phyloP scores from a whole-genome alignment of 768 basidiomycete genomes.

The Dioszegia aurantiaca region DNA sequence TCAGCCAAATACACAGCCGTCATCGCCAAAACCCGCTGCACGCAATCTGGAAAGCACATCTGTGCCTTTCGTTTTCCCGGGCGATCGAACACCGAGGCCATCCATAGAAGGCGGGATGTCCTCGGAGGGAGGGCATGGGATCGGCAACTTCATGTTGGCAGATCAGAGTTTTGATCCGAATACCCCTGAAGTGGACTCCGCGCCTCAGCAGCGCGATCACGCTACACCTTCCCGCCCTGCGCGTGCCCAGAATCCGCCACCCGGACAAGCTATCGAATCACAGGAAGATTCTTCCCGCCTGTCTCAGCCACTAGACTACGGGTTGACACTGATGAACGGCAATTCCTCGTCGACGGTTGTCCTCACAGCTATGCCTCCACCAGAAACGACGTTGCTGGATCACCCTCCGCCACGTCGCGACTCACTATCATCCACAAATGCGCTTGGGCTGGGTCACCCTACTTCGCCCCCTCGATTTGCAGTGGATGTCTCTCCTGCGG shows the following conservation, averaged over 20 bases:
- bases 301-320: slow-evolving; percentile 2
- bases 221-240: slow-evolving; percentile 1
- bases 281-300: background rate
- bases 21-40: background rate
- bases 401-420: slow-evolving; percentile 7
- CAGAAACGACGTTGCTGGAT: background rate
- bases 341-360: background rate
- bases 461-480: slow-evolving; percentile 17
- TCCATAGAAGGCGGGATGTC: slow-evolving; percentile 29
- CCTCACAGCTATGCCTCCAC: background rate
- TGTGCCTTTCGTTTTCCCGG: slow-evolving; percentile 7
- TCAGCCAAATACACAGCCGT: background rate
- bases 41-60: slow-evolving; percentile 6
- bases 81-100: slow-evolving; percentile 31
- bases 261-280: background rate
- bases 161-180: slow-evolving; percentile 5
- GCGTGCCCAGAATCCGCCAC: background rate
- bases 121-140: slow-evolving; percentile 20
- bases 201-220: background rate
- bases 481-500: background rate
- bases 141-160: slow-evolving; percentile 34
- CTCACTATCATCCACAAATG: background rate
- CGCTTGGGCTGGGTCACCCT: slow-evolving; percentile 31
- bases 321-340: background rate
- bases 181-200: slow-evolving; percentile 1